Conservation (phyloP, 78 protist species). For the Dictyostelium brefeldianum region DNA sequence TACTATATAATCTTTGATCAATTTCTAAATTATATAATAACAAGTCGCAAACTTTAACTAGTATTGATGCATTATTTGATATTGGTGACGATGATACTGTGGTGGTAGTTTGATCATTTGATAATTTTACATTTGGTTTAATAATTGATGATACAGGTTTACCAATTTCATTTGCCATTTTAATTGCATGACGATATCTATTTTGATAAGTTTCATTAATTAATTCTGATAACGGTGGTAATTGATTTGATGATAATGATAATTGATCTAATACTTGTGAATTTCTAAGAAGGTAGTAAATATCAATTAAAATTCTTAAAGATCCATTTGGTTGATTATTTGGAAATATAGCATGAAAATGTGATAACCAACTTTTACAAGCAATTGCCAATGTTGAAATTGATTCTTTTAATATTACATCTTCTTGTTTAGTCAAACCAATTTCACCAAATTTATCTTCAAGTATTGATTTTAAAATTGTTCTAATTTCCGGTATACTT, state of each 20-base stretch:
- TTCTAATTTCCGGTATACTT: slow-evolving; percentile 53
- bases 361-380: slow-evolving; percentile 46
- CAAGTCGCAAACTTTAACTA: slow-evolving; percentile 55
- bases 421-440: slow-evolving; percentile 40
- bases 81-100: not conserved
- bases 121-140: not conserved
- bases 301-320: slow-evolving; percentile 52
- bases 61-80: slow-evolving; percentile 2
- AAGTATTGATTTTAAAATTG: not conserved
- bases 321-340: slow-evolving; percentile 56
- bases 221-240: slow-evolving; percentile 20
- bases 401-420: not conserved
- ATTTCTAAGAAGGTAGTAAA: slow-evolving; percentile 43
- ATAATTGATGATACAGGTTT: not conserved
- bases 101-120: not conserved
- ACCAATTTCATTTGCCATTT: slow-evolving; percentile 30
- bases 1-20: slow-evolving; percentile 32
- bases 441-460: slow-evolving; percentile 63
- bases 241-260: not conserved
- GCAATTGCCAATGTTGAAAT: slow-evolving; percentile 7
- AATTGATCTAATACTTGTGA: not conserved
- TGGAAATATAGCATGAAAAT: slow-evolving; percentile 50
- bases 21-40: slow-evolving; percentile 46
- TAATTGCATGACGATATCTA: slow-evolving; percentile 23
- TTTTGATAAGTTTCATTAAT: slow-evolving; percentile 29